A percentile compares a stretch with the other conserved stretches of the same genome.
Evolutionary conservation across 352 stramenopile species (phyloP).

Genomic region (Elongisporangium anandrum): DNA sequence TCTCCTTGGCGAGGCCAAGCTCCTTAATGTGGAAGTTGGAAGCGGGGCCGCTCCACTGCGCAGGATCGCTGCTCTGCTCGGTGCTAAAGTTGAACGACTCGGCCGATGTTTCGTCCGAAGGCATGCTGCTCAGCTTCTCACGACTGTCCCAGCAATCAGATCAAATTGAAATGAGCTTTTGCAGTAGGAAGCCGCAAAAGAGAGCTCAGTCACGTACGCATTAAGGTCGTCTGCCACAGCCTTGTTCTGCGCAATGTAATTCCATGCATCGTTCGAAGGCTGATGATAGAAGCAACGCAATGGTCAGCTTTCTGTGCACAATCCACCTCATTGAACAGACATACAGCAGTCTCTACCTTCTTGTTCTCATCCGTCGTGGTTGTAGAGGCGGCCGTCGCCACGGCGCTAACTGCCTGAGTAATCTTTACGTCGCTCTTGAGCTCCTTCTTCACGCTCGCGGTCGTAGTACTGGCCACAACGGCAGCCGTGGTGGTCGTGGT

Average conservation of each 20-base stretch:
- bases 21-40: constrained; percentile 83
- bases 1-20: constrained; percentile 55
- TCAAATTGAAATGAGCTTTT: background rate
- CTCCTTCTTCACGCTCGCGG: too few relatives aligned
- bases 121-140: background rate
- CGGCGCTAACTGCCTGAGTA: background rate
- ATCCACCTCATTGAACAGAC: background rate
- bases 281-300: background rate
- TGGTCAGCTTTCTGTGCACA: too few relatives aligned
- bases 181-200: background rate
- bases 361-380: background rate
- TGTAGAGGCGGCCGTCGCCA: background rate
- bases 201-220: background rate
- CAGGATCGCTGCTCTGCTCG: constrained; percentile 7
- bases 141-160: background rate
- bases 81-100: constrained; percentile 1
- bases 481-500: constrained; percentile 17
- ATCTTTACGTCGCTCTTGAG: background rate
- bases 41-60: constrained; percentile 40
- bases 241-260: background rate
- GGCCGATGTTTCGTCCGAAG: background rate
- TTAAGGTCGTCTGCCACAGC: background rate
- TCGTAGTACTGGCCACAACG: too few relatives aligned
- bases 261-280: background rate
- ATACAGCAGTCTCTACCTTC: background rate